A percentile compares a stretch with the other conserved stretches of the same genome.
These are phyloP conservation scores for Suillus sp. DNA, from an alignment of 768 basidiomycete species.

Conservation along the genomic window DNA sequence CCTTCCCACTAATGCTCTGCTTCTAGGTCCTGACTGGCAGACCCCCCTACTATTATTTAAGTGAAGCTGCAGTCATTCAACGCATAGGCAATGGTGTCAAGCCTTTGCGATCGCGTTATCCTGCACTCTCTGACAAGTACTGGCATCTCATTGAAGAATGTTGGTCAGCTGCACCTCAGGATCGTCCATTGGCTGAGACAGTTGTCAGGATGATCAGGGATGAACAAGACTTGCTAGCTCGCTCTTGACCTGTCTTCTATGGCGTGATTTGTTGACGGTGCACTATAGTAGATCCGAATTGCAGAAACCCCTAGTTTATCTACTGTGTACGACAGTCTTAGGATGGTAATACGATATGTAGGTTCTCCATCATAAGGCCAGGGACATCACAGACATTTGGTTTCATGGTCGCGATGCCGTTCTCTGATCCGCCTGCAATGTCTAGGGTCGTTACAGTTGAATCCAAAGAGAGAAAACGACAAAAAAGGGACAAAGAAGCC, in stretches of 20 bases:
- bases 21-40: slow-evolving; percentile 13
- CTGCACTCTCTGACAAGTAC: slow-evolving; percentile 38
- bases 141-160: slow-evolving; percentile 45
- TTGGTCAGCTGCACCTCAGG: slow-evolving; percentile 34
- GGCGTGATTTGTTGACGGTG: background rate
- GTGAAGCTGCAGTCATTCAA: slow-evolving; percentile 22
- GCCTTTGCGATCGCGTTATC: slow-evolving; percentile 23
- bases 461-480: too few species aligned
- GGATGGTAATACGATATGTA: too few species aligned
- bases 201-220: background rate
- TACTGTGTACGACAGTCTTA: too few species aligned
- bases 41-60: slow-evolving; percentile 26
- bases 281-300: background rate
- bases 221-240: background rate
- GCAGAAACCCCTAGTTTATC: too few species aligned
- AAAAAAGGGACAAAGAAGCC: too few species aligned
- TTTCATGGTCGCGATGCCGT: too few species aligned
- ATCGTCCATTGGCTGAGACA: background rate
- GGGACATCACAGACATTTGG: too few species aligned
- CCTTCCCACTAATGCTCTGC: slow-evolving; percentile 29
- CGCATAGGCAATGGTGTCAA: slow-evolving; percentile 16
- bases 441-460: too few species aligned
- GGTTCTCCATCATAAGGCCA: too few species aligned
- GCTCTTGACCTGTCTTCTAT: background rate
- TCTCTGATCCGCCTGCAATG: too few species aligned